Base-by-base conservation (phyloP, 2,329 filamentous ascomycete genomes). In the Stemphylium lycopersici region DNA sequence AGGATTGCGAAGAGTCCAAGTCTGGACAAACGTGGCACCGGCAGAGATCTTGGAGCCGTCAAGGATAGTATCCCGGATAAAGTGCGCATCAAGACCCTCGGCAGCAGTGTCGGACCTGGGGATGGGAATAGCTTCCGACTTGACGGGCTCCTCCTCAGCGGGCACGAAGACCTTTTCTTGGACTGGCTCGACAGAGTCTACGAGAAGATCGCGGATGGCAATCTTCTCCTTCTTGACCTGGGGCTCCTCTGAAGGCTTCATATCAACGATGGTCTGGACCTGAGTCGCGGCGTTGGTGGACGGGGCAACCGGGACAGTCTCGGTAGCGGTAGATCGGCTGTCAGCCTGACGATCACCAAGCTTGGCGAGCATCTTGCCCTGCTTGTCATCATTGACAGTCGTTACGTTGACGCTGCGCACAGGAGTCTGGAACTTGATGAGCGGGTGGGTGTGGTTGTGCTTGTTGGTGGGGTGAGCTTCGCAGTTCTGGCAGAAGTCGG, bases 351-450 rank as follows among this genome's bases (percentile, higher is more conserved):
- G 82, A 70, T 96, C 92, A 48, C 92, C 92, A 83, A 96, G 87
- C 33, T 81, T 74, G n/a, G 84, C 83, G 70, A 90, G 83, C 38
- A 77, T 77, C 55, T 85, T 81, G 45, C 89, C 89, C 63, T 87
- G 80, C 55, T 83, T 84, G 66, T 91, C 87, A 76, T 96, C 91
- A 48, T 89, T 89, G 60, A 89, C 83, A 7, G 93, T 98, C 44
- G 87, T 93, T 47, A 99, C 90, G 58, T 86, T 93, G 32, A 96
- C 90, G 64, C 90, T 89, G 63, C 91, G 90, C 43, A 99, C 89
- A 8, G 93, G 90, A 2, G 90, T 96, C 83, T 91, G 96, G 81
- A 99, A 92, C 80, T 96, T 97, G 81, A 99, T 92, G 66, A 99
- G 81, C 24, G 95, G 95, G 69, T 99, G 95, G n/a, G 93, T 96